Percentiles rank a stretch among this genome's conserved stretches.
These are phyloP conservation scores for Lasiosphaeria hispida DNA, from an alignment of 495 filamentous ascomycete genomes.

Conservation along the genomic window DNA sequence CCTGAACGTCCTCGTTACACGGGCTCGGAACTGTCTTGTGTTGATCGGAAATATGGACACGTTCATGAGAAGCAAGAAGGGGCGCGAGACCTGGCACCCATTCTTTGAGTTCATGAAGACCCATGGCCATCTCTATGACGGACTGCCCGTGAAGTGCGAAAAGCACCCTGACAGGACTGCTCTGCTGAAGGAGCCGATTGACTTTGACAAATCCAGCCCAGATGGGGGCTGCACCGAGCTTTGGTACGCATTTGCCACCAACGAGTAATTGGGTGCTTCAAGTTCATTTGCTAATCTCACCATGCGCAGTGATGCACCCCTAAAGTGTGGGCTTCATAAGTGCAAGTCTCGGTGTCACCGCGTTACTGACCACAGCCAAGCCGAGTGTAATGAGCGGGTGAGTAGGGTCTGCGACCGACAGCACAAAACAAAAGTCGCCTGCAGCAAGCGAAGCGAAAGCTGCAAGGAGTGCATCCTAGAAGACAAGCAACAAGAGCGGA, in stretches of 20 bases:
- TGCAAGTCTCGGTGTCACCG: constrained; percentile 66
- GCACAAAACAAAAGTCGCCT: constrained; percentile 44
- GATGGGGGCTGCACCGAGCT: constrained; percentile 70
- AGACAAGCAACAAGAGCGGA: constrained; percentile 43
- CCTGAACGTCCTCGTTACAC: constrained; percentile 69
- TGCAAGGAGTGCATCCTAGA: constrained; percentile 55
- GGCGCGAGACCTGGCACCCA: constrained; percentile 53
- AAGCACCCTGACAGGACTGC: constrained; percentile 55
- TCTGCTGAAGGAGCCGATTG: constrained; percentile 43
- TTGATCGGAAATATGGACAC: constrained; percentile 70
- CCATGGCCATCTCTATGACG: constrained; percentile 60
- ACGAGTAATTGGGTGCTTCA: not conserved
- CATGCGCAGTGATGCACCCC: constrained; percentile 42
- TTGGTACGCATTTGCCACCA: constrained; percentile 51
- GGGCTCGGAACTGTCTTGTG: constrained; percentile 66
- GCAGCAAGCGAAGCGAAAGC: constrained; percentile 27
- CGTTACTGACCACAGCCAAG: constrained; percentile 63
- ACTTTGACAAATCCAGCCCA: constrained; percentile 62
- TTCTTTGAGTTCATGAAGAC: constrained; percentile 59
- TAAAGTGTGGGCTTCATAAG: constrained; percentile 61
- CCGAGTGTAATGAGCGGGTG: constrained; percentile 51
- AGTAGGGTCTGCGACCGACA: constrained; percentile 49
- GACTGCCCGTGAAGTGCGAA: constrained; percentile 67
- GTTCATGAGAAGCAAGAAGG: constrained; percentile 63
- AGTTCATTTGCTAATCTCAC: not conserved